Evolutionary conservation across 2,329 filamentous ascomycete genomes (phyloP).

Genomic region (Capronia coronata): DNA sequence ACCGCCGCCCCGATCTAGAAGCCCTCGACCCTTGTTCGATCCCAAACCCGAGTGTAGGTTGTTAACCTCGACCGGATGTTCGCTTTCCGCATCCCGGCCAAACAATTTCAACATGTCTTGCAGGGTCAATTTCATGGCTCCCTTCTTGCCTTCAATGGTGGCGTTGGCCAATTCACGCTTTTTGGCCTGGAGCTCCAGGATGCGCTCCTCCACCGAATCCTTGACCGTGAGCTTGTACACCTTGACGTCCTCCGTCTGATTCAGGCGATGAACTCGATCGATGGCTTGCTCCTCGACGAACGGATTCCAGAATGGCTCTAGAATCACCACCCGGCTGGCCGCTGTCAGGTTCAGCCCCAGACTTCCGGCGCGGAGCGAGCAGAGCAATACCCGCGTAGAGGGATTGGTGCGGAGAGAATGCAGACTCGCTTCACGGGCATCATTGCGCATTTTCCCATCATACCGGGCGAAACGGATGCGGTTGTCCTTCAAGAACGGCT

Average conservation of each 20-base stretch:
- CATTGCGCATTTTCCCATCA: constrained; percentile 91
- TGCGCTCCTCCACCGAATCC: constrained; percentile 84
- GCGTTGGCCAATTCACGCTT: constrained; percentile 88
- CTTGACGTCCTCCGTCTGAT: constrained; percentile 87
- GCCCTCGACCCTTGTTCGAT: constrained; percentile 4
- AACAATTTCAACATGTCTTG: constrained; percentile 92
- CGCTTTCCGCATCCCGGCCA: constrained; percentile 57
- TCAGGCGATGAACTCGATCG: constrained; percentile 95
- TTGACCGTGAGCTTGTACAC: constrained; percentile 91
- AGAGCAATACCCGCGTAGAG: constrained; percentile 74
- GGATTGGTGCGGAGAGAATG: constrained; percentile 67
- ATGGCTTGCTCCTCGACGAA: constrained; percentile 99
- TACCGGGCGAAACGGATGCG: constrained; percentile 79
- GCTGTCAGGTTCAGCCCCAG: constrained; percentile 91
- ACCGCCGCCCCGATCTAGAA: constrained; percentile 5
- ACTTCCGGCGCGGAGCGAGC: constrained; percentile 88
- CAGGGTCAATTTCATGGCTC: constrained; percentile 77
- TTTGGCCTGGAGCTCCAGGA: constrained; percentile 87
- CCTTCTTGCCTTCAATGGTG: constrained; percentile 69
- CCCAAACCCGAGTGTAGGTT: constrained; percentile 5
- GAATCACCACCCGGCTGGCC: constrained; percentile 83
- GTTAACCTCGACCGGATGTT: constrained; percentile 26
- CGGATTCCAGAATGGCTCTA: constrained; percentile 98
- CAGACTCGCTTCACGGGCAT: constrained; percentile 80
- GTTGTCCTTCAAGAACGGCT: constrained; percentile 74